Evolutionary conservation across 108 stramenopile genomes (phyloP), one percentile per base, ranked within the genome.

Genomic region (Skeletonema tropicum): DNA sequence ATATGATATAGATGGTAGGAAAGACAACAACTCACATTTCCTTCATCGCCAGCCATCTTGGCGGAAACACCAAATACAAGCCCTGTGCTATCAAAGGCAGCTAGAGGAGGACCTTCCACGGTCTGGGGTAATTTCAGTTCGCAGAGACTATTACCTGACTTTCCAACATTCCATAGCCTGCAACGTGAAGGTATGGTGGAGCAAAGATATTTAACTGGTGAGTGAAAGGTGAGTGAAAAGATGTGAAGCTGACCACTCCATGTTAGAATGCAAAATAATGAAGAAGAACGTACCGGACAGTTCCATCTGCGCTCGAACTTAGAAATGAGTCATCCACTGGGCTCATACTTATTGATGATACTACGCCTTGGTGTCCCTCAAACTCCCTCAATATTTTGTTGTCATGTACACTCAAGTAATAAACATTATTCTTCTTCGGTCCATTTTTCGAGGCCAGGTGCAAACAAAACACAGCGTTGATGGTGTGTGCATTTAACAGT

Each of bases 321-420:
- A n/a, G n/a, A n/a, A n/a, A n/a, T n/a, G n/a, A n/a, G n/a, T n/a
- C n/a, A n/a, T n/a, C n/a, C n/a, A n/a, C n/a, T n/a, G n/a, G n/a
- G n/a, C n/a, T n/a, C n/a, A n/a, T n/a, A n/a, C n/a, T n/a, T n/a
- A n/a, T n/a, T n/a, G n/a, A n/a, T n/a, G n/a, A n/a, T n/a, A n/a
- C n/a, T n/a, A n/a, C n/a, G n/a, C n/a, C n/a, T n/a, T n/a, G n/a
- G n/a, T n/a, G n/a, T n/a, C n/a, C 94, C 13, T 82, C 84, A 69
- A 92, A 95, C 64, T 92, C 86, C 5, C 94, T 70, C 62, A 95
- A 55, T 36, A 92, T 89, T 65, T 92, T 95, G 74, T 95, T 95
- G 46, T 95, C 94, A 42, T 91, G 79, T 10, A 91, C 38, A 26
- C 89, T 90, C 63, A 81, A 77, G 59, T 95, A 95, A 52, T 84